These are phyloP conservation scores for Zangia roseola DNA, from an alignment of 768 basidiomycete species.

Conservation along the genomic window DNA sequence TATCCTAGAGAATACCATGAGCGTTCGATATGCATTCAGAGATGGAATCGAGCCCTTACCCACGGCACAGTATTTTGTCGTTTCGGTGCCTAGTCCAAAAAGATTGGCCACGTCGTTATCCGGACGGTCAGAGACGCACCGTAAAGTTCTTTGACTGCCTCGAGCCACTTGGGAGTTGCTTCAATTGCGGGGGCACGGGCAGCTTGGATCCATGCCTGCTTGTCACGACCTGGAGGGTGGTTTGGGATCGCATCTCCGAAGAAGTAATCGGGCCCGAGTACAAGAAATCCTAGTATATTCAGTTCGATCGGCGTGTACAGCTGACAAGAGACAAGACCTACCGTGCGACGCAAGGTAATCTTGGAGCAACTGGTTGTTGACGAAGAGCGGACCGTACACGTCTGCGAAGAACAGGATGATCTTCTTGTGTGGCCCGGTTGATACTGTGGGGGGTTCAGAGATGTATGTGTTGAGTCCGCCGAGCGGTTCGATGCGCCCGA, in stretches of 20 bases:
- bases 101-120: too few relatives aligned
- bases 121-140: constrained; percentile 30
- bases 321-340: constrained; percentile 18
- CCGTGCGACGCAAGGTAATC: constrained; percentile 65
- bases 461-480: constrained; percentile 52
- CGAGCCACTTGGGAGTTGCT: constrained; percentile 48
- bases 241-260: constrained; percentile 45
- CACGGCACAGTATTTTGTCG: constrained; percentile 42
- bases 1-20: constrained; percentile 38
- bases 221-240: constrained; percentile 33
- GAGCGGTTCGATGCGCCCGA: constrained; percentile 34
- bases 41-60: constrained; percentile 29
- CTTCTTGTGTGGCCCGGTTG: constrained; percentile 30
- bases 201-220: constrained; percentile 38
- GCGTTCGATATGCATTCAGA: too few relatives aligned
- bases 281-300: constrained; percentile 49
- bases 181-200: constrained; percentile 34
- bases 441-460: constrained; percentile 38
- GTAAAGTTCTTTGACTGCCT: constrained; percentile 45
- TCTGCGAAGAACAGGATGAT: constrained; percentile 62
- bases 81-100: constrained; percentile 23
- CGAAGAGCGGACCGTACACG: constrained; percentile 56
- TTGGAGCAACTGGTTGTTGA: constrained; percentile 59
- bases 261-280: constrained; percentile 62
- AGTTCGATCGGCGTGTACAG: constrained; percentile 20